Percentiles rank a stretch among this genome's conserved stretches.
Evolutionary conservation across 164 flowering plant species (phyloP).

Genomic region (Chloranthus sessilifolius): DNA sequence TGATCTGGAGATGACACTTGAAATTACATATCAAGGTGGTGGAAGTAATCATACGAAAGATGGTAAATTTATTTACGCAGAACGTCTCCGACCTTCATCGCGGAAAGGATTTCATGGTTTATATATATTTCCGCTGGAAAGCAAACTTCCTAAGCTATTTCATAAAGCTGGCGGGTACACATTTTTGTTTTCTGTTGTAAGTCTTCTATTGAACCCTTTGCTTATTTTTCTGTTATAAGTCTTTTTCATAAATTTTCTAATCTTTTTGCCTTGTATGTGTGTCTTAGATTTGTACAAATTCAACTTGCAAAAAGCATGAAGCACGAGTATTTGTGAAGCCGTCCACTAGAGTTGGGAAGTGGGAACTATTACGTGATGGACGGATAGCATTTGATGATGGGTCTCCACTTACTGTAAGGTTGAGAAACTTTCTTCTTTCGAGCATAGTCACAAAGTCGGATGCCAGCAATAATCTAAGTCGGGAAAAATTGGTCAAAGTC

Average conservation of each 20-base stretch:
- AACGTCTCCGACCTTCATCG: slow-evolving; percentile 25
- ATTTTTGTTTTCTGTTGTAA: slow-evolving; percentile 53
- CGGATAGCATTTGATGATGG: slow-evolving; percentile 1
- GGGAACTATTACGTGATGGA: slow-evolving; percentile 30
- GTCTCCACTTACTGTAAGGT: slow-evolving; percentile 25
- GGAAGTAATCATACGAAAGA: slow-evolving; percentile 7
- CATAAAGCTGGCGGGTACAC: slow-evolving; percentile 45
- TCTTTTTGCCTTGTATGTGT: background rate
- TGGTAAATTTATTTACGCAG: slow-evolving; percentile 20
- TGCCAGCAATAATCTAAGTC: too few relatives aligned
- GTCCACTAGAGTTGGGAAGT: slow-evolving; percentile 22
- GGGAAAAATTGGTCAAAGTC: too few relatives aligned
- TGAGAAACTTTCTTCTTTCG: too few relatives aligned
- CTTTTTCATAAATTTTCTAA: background rate
- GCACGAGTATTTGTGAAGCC: slow-evolving; percentile 34
- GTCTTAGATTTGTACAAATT: slow-evolving; percentile 19
- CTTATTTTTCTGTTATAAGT: background rate
- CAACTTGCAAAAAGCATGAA: slow-evolving; percentile 24
- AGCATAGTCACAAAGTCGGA: too few relatives aligned
- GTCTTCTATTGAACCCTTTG: slow-evolving; percentile 10
- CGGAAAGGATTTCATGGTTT: slow-evolving; percentile 51
- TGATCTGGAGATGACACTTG: slow-evolving; percentile 41
- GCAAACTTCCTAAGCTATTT: slow-evolving; percentile 34
- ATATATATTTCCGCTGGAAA: slow-evolving; percentile 44
- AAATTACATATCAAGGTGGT: slow-evolving; percentile 22